These are phyloP conservation scores for Ophiostoma tasmaniense DNA, from an alignment of 2,329 filamentous ascomycete species.

Conservation along the genomic window DNA sequence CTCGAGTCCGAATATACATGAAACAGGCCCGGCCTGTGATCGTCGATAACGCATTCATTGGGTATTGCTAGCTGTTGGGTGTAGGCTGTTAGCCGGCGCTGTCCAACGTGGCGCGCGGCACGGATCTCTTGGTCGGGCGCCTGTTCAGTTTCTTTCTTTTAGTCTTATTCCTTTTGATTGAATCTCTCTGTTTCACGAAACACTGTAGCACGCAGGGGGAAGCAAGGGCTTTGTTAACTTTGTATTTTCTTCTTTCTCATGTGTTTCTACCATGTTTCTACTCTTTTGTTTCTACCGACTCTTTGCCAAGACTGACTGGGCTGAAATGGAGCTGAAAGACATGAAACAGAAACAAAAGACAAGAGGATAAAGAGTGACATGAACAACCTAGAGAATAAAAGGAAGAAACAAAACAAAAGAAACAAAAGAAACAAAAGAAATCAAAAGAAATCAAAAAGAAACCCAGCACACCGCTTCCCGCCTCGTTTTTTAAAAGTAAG, in stretches of 20 bases:
- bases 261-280: background rate
- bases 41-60: background rate
- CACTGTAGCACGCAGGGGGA: background rate
- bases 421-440: background rate
- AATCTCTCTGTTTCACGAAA: background rate
- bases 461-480: background rate
- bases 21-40: background rate
- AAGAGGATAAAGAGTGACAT: background rate
- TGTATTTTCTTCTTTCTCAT: background rate
- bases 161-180: background rate
- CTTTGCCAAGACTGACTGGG: background rate
- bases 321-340: background rate
- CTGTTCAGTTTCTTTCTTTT: background rate
- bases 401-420: background rate
- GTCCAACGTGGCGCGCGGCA: background rate
- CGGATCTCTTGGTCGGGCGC: background rate
- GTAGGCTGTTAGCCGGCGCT: background rate
- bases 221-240: background rate
- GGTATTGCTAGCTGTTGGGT: background rate
- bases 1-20: background rate
- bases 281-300: too few relatives aligned
- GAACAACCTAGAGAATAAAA: background rate
- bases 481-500: background rate
- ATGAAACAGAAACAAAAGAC: background rate
- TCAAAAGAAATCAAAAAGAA: background rate